A percentile compares a stretch with the other conserved stretches of the same genome.
Conservation (phyloP, 2,329 filamentous ascomycete species). For the Colletotrichum aenigma region DNA sequence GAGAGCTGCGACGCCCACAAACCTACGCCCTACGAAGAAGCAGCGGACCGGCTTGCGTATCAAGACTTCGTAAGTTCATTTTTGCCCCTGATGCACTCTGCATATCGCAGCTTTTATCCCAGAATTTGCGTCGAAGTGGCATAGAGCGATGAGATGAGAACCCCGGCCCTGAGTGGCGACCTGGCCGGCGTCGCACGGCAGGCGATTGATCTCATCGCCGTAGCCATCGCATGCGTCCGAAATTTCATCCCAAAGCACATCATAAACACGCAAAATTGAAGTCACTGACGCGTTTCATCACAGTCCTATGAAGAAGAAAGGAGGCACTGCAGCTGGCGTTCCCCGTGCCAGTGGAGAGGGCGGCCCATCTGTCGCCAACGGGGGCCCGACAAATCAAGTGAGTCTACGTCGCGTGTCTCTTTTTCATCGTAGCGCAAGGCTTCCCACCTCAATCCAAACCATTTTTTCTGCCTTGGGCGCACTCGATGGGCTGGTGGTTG, state of each 20-base stretch:
- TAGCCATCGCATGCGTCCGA: neutral
- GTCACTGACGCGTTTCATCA: conserved; percentile 3
- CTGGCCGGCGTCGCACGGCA: neutral
- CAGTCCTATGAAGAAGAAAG: conserved; percentile 80
- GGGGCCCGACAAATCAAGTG: conserved; percentile 59
- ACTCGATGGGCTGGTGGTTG: neutral
- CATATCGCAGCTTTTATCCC: neutral
- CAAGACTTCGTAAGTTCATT: conserved; percentile 69
- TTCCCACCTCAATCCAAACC: neutral
- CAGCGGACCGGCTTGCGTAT: conserved; percentile 66
- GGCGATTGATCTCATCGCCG: conserved; percentile 3
- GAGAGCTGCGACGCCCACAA: conserved; percentile 64
- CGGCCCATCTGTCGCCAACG: conserved; percentile 65
- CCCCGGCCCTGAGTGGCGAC: neutral
- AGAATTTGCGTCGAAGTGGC: conserved; percentile 4
- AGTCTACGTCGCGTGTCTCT: conserved; percentile 26
- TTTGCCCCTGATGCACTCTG: neutral
- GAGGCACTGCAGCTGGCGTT: conserved; percentile 70
- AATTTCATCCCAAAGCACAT: neutral
- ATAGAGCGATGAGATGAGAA: neutral
- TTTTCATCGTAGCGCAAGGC: neutral
- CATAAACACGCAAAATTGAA: neutral
- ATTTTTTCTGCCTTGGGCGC: neutral
- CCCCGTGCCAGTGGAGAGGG: conserved; percentile 69
- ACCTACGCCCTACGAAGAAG: conserved; percentile 62